Conservation (phyloP, 768 basidiomycete species). For the Trichaptum fuscoviolaceum region DNA sequence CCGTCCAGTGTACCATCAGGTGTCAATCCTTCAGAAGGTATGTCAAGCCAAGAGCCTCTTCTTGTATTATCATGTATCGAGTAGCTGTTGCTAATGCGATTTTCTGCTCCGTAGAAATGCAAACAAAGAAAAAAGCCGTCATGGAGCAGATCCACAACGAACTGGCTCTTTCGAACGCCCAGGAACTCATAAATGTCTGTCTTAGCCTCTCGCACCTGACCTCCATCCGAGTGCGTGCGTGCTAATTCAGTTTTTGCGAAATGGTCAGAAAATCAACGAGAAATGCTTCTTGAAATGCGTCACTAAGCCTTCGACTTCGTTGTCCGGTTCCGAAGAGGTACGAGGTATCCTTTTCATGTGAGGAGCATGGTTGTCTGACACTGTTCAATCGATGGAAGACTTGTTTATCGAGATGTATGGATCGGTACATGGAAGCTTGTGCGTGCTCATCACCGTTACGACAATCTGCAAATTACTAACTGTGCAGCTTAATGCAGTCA, state of each 20-base stretch:
- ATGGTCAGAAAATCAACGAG: conserved; percentile 65
- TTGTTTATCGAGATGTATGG: conserved; percentile 70
- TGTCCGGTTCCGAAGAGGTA: conserved; percentile 73
- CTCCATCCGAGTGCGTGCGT: background rate
- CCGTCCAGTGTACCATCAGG: background rate
- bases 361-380: background rate
- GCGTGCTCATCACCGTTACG: conserved; percentile 22
- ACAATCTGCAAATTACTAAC: background rate
- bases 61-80: background rate
- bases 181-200: conserved; percentile 74
- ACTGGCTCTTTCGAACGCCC: conserved; percentile 67
- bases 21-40: background rate
- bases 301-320: conserved; percentile 63
- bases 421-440: conserved; percentile 85
- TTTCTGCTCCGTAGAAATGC: conserved; percentile 25
- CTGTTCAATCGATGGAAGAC: conserved; percentile 37
- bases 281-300: conserved; percentile 76
- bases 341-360: conserved; percentile 8
- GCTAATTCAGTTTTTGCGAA: background rate
- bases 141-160: conserved; percentile 67
- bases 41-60: background rate
- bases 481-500: conserved; percentile 42
- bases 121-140: conserved; percentile 35
- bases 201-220: background rate
- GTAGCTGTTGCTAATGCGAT: background rate